These are phyloP conservation scores for Solanum phureja DNA, from an alignment of 257 asterid species.

Conservation along the genomic window DNA sequence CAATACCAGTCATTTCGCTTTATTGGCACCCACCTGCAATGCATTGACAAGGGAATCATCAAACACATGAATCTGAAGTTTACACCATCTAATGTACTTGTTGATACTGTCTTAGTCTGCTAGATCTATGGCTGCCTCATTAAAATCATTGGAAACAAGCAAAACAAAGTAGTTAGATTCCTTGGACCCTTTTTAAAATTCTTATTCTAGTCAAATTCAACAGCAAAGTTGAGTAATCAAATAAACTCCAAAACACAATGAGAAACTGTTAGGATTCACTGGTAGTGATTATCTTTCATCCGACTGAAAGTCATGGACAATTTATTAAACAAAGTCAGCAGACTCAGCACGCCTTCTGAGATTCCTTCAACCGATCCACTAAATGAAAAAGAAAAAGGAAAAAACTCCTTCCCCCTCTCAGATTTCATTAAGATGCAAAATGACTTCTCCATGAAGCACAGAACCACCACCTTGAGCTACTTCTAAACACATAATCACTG, in stretches of 20 bases:
- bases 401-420: not conserved
- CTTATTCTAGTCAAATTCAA: not conserved
- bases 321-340: not conserved
- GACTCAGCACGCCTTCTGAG: not conserved
- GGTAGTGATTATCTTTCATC: not conserved
- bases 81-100: not conserved
- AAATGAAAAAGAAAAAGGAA: not conserved
- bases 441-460: not conserved
- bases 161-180: not conserved
- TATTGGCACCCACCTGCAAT: conserved; percentile 84
- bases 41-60: not conserved
- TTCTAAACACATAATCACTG: not conserved
- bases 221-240: not conserved
- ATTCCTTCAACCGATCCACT: not conserved
- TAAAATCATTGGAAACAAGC: not conserved
- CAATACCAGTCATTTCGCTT: conserved; percentile 98
- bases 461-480: not conserved
- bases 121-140: not conserved
- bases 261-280: not conserved
- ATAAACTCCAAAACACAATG: not conserved
- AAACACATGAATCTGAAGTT: not conserved
- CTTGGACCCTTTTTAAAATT: not conserved
- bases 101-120: not conserved
- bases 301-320: not conserved
- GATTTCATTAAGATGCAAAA: not conserved